phyloP scores from a whole-genome alignment of 2,329 filamentous ascomycete species.

The Hypoxylon sp. region DNA sequence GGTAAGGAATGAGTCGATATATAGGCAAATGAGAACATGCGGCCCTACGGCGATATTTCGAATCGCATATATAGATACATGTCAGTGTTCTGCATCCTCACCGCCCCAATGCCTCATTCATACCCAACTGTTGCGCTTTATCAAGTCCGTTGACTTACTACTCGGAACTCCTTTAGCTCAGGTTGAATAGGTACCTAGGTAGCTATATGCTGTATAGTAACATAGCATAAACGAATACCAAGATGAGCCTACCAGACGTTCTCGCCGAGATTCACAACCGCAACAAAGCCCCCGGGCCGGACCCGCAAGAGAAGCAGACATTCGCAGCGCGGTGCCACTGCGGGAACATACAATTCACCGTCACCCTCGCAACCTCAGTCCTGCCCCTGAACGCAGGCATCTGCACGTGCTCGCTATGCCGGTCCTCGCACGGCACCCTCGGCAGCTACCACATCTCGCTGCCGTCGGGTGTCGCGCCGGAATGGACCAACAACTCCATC shows the following conservation, averaged over 20 bases:
- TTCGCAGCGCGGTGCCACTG: conserved; percentile 64
- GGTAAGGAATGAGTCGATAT: not conserved
- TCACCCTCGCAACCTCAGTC: conserved; percentile 57
- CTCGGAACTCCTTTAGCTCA: not conserved
- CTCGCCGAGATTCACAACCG: conserved; percentile 33
- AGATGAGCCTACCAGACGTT: conserved; percentile 5
- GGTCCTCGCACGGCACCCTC: conserved; percentile 60
- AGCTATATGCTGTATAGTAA: not conserved
- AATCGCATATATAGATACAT: conserved; percentile 3
- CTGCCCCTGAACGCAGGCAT: conserved; percentile 62
- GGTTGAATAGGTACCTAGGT: not conserved
- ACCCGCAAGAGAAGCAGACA: conserved; percentile 39
- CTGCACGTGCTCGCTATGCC: conserved; percentile 64
- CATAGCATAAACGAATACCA: not conserved
- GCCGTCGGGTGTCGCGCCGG: conserved; percentile 55
- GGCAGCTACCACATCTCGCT: conserved; percentile 61
- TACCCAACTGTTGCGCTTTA: not conserved
- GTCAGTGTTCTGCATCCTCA: not conserved
- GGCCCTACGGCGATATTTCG: conserved; percentile 5
- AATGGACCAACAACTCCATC: conserved; percentile 55
- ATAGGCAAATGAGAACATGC: not conserved
- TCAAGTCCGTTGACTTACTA: not conserved
- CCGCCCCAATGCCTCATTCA: not conserved
- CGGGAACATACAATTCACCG: conserved; percentile 60
- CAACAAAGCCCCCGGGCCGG: conserved; percentile 15